Base-by-base conservation (phyloP, 1,284 basidiomycete genomes). In the Abortiporus biennis region DNA sequence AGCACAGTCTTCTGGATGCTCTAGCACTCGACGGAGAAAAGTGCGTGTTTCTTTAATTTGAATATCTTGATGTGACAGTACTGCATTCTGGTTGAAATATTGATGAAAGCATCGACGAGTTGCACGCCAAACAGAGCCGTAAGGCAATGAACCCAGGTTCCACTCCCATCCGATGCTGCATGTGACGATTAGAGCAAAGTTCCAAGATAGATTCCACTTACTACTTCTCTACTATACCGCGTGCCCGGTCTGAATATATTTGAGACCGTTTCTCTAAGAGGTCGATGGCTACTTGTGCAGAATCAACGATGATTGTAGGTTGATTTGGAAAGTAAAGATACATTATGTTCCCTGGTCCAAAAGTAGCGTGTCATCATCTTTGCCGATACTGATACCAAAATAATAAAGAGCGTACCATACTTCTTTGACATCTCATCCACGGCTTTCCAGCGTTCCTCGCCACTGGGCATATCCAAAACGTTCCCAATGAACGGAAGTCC, bases 91-190 rank as follows among this genome's bases (percentile, higher is more conserved):
- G 29, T 48, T 43, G 43, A 51, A 52, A 29, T 47, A 40, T 29
- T 53, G 50, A 22, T 49, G 38, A 45, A 53, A 53, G 49, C 56
- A 36, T 41, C 51, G 33, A 45, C 57, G 31, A 54, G 52, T 43
- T 20, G 47, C 25, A 38, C 52, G 32, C 59, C 64, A 69, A 3
- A 52, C 53, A 4, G 58, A 54, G 2, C 61, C 61, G 40, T 66
- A 68, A 27, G 38, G 51, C 41, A 55, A 48, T 23, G 65, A 50
- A 5, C 57, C 58, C 16, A 69, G 51, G 6, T 59, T 51, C 37
- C 58, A 54, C 4, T 52, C 50, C 46, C 60, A 67, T 4, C 61
- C 56, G 3, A 46, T 44, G 1, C 51, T 51, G 17, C 34, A 8
- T 11, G 23, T 6, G 36, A 20, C 6, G 6, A 15, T 37, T n/a